Evolutionary conservation across 495 filamentous ascomycete genomes (phyloP).

Genomic region (Aspergillus kassunensis): DNA sequence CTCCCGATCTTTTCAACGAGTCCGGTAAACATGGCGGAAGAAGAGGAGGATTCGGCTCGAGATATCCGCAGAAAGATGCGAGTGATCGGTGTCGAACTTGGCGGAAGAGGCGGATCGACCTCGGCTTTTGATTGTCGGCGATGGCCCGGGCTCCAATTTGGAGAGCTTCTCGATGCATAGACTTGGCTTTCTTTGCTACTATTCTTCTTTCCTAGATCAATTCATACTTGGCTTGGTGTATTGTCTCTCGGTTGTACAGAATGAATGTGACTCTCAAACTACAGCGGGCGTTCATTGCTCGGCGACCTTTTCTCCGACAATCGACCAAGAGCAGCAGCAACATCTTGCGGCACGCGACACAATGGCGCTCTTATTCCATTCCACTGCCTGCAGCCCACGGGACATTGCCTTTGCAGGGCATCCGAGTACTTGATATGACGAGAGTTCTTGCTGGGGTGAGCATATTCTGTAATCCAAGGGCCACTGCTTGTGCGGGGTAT

Average conservation of each 20-base stretch:
- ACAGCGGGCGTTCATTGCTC: constrained; percentile 21
- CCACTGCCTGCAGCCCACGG: constrained; percentile 19
- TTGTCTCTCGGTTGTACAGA: background rate
- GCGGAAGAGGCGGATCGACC: constrained; percentile 23
- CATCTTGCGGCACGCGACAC: constrained; percentile 20
- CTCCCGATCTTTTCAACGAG: constrained; percentile 94
- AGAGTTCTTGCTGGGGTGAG: constrained; percentile 91
- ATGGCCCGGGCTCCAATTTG: constrained; percentile 9
- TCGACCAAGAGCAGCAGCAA: constrained; percentile 8
- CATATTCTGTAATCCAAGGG: constrained; percentile 8
- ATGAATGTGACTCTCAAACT: constrained; percentile 28
- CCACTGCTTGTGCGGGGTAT: constrained; percentile 5
- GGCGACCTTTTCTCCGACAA: constrained; percentile 22
- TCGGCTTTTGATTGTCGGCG: constrained; percentile 27
- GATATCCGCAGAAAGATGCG: constrained; percentile 8
- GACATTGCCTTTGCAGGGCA: constrained; percentile 70
- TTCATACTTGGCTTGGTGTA: background rate
- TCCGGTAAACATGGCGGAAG: constrained; percentile 83
- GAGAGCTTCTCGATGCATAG: background rate
- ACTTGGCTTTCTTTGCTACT: background rate
- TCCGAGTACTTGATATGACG: constrained; percentile 92
- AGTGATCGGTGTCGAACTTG: background rate
- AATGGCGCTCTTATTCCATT: constrained; percentile 36
- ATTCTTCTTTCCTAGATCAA: background rate
- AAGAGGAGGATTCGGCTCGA: constrained; percentile 5